Conservation (phyloP, 2,329 filamentous ascomycete genomes). For the Alternaria panax region DNA sequence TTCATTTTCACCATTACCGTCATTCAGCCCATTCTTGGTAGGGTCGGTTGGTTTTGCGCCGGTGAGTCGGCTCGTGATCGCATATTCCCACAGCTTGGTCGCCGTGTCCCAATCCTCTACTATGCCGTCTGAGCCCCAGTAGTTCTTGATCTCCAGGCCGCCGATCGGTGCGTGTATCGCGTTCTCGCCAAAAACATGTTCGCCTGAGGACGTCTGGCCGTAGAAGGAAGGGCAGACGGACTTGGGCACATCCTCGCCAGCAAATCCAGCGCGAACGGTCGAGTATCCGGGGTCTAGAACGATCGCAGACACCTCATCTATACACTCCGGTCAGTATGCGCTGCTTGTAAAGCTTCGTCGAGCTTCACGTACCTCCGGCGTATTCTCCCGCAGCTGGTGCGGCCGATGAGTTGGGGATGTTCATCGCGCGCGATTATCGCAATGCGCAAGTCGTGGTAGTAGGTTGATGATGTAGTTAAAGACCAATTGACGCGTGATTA, state of each 20-base stretch:
- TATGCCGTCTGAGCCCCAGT: constrained; percentile 85
- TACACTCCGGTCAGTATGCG: constrained; percentile 19
- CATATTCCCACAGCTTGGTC: constrained; percentile 88
- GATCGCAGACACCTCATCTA: constrained; percentile 96
- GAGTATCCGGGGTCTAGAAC: constrained; percentile 95
- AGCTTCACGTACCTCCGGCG: constrained; percentile 50
- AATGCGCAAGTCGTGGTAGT: constrained; percentile 15
- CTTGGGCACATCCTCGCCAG: constrained; percentile 96
- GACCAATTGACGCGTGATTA: constrained; percentile 38
- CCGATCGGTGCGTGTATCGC: constrained; percentile 78
- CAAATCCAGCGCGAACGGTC: constrained; percentile 90
- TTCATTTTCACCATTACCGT: constrained; percentile 72
- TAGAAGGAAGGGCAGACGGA: constrained; percentile 92
- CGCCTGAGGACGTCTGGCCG: constrained; percentile 63
- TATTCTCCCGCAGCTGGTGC: constrained; percentile 55
- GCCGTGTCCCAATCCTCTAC: constrained; percentile 98
- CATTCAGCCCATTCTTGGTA: constrained; percentile 79
- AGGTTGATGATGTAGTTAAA: background rate
- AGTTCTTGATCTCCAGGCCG: constrained; percentile 85
- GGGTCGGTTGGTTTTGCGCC: constrained; percentile 74
- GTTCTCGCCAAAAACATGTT: constrained; percentile 85
- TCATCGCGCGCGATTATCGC: constrained; percentile 37
- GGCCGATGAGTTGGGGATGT: constrained; percentile 48
- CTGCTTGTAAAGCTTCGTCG: constrained; percentile 6
- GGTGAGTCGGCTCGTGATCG: constrained; percentile 87